Percentiles rank a stretch among this genome's conserved stretches.
These are phyloP conservation scores for Aegilops longissima DNA, from an alignment of 176 grass and related monocot species.

Conservation along the genomic window DNA sequence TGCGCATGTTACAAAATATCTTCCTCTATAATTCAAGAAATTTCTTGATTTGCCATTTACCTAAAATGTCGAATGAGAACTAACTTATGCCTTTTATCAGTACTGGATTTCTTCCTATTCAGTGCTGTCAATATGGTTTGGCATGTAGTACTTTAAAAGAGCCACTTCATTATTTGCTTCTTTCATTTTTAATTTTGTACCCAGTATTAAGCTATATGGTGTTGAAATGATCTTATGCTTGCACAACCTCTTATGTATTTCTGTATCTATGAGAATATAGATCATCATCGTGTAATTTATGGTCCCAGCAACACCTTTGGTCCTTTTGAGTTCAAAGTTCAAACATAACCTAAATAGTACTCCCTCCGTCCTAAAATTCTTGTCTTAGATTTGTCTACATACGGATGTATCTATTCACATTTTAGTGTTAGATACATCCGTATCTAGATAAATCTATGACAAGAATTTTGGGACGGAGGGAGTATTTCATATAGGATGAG, in stretches of 20 bases:
- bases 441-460: no score
- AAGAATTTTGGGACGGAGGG: no score
- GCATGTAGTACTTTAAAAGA: constrained; percentile 11
- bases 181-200: constrained; percentile 14
- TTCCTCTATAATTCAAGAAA: constrained; percentile 4
- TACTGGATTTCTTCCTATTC: neutral
- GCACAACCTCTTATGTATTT: neutral
- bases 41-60: neutral
- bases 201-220: neutral
- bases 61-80: constrained; percentile 1
- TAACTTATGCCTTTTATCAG: constrained; percentile 7
- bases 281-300: constrained; percentile 19
- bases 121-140: neutral
- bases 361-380: no score
- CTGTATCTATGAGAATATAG: neutral
- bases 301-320: constrained; percentile 3
- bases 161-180: neutral
- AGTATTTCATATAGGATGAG: neutral
- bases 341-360: neutral
- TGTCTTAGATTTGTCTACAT: no score
- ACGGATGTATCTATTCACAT: no score
- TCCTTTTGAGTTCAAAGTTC: constrained; percentile 9
- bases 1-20: constrained; percentile 9
- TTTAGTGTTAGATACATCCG: no score
- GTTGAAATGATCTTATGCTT: neutral